A percentile compares a stretch with the other conserved stretches of the same genome.
These are phyloP conservation scores for Lachancea sp. DNA, from an alignment of 805 yeast species.

Conservation along the genomic window DNA sequence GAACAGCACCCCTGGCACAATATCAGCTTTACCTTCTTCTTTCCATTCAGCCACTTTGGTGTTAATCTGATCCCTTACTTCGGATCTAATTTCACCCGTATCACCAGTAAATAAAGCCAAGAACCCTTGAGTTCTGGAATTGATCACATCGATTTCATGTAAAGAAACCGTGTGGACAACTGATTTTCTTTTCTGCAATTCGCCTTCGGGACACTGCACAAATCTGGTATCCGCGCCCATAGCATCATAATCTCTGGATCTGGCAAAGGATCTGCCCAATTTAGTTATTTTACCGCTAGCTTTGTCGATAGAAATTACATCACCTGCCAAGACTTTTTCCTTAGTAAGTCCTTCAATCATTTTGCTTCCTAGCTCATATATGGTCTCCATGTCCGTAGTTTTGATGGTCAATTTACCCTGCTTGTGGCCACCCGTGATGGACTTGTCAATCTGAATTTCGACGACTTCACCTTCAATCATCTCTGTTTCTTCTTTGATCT, in stretches of 20 bases:
- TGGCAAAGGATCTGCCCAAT: slow-evolving; percentile 90
- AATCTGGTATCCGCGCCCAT: slow-evolving; percentile 98
- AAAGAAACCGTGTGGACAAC: slow-evolving; percentile 96
- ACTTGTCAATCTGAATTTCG: slow-evolving; percentile 89
- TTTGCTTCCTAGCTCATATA: slow-evolving; percentile 88
- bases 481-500: slow-evolving; percentile 94
- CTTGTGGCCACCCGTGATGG: slow-evolving; percentile 94
- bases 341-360: slow-evolving; percentile 92
- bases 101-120: slow-evolving; percentile 92
- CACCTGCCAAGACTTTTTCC: slow-evolving; percentile 96
- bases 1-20: slow-evolving; percentile 94
- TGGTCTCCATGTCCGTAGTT: slow-evolving; percentile 97
- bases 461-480: slow-evolving; percentile 98
- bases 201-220: slow-evolving; percentile 98
- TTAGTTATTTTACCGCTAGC: slow-evolving; percentile 91
- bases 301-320: slow-evolving; percentile 90
- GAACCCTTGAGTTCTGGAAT: slow-evolving; percentile 96
- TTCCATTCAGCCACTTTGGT: slow-evolving; percentile 97
- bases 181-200: slow-evolving; percentile 89
- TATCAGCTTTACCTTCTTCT: slow-evolving; percentile 98
- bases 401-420: slow-evolving; percentile 97
- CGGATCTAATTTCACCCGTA: slow-evolving; percentile 95
- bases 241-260: slow-evolving; percentile 97
- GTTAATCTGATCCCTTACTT: slow-evolving; percentile 93
- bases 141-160: slow-evolving; percentile 96